Conservation (phyloP, 2,329 filamentous ascomycete species). For the Monilinia fructicola region DNA sequence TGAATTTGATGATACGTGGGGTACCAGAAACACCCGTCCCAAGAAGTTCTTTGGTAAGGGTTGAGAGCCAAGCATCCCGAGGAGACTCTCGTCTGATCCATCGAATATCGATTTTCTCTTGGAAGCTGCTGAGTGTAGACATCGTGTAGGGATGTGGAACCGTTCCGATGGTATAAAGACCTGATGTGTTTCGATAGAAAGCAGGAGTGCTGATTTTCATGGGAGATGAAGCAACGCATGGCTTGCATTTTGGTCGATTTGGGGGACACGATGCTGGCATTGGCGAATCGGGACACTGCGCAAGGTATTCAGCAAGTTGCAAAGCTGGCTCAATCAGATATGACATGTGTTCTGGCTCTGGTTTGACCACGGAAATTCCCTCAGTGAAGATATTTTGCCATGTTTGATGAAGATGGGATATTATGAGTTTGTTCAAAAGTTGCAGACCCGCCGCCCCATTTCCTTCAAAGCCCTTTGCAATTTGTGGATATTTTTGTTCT, state of each 20-base stretch:
- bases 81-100: conserved; percentile 67
- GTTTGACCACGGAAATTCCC: conserved; percentile 81
- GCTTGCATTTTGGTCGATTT: conserved; percentile 70
- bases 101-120: conserved; percentile 58
- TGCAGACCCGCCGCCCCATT: conserved; percentile 60
- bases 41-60: conserved; percentile 68
- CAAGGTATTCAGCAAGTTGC: conserved; percentile 72
- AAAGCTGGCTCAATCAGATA: conserved; percentile 68
- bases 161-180: conserved; percentile 77
- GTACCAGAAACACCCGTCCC: conserved; percentile 61
- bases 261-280: conserved; percentile 80
- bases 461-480: conserved; percentile 61
- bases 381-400: conserved; percentile 78
- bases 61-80: conserved; percentile 77
- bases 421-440: conserved; percentile 73
- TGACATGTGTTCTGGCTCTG: conserved; percentile 72
- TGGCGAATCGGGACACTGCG: conserved; percentile 71
- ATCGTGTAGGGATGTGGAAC: conserved; percentile 92
- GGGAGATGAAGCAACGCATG: conserved; percentile 65
- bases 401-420: conserved; percentile 77
- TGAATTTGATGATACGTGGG: conserved; percentile 70
- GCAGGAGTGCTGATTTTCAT: conserved; percentile 67
- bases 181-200: conserved; percentile 69
- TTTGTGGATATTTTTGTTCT: conserved; percentile 62
- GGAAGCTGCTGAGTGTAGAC: conserved; percentile 63